Conservation (phyloP, 2,329 filamentous ascomycete species). For the Graphilbum fragrans region DNA sequence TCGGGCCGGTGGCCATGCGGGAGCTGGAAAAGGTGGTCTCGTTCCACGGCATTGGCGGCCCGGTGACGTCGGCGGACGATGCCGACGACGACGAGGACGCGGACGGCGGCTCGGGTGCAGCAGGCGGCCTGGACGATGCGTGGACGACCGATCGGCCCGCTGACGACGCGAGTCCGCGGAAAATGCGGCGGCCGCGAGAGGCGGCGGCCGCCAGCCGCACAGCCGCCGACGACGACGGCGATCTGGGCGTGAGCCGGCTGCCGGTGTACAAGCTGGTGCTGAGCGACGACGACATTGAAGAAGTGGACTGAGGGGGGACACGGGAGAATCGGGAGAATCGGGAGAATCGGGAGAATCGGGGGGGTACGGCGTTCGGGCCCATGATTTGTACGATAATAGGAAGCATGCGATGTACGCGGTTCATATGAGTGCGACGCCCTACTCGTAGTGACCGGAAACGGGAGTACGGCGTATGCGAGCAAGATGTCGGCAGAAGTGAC, state of each 20-base stretch:
- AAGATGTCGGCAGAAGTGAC: too few relatives aligned
- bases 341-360: too few relatives aligned
- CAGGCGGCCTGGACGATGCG: slow-evolving; percentile 17
- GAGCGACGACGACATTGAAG: slow-evolving; percentile 78
- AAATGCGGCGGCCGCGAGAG: slow-evolving; percentile 14
- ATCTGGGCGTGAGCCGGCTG: slow-evolving; percentile 16
- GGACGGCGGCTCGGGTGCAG: slow-evolving; percentile 11
- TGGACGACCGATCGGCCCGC: slow-evolving; percentile 52
- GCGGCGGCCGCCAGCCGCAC: slow-evolving; percentile 15
- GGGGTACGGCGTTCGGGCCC: too few relatives aligned
- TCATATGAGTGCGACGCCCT: too few relatives aligned
- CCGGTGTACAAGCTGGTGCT: slow-evolving; percentile 56
- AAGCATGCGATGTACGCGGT: too few relatives aligned
- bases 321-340: too few relatives aligned
- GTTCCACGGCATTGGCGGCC: slow-evolving; percentile 46
- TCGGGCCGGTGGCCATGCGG: slow-evolving; percentile 26
- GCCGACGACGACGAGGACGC: slow-evolving; percentile 32
- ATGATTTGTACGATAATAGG: too few relatives aligned
- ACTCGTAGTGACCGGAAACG: too few relatives aligned
- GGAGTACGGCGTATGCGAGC: too few relatives aligned
- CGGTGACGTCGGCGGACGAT: slow-evolving; percentile 25
- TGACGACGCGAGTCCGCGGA: slow-evolving; percentile 38
- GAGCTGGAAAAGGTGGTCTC: slow-evolving; percentile 58
- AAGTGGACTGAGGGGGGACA: slow-evolving; percentile 24
- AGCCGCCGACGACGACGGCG: slow-evolving; percentile 13